A percentile compares a stretch with the other conserved stretches of the same genome.
These are phyloP conservation scores for Posidonia australis DNA, from an alignment of 106 monocot species.

Conservation along the genomic window DNA sequence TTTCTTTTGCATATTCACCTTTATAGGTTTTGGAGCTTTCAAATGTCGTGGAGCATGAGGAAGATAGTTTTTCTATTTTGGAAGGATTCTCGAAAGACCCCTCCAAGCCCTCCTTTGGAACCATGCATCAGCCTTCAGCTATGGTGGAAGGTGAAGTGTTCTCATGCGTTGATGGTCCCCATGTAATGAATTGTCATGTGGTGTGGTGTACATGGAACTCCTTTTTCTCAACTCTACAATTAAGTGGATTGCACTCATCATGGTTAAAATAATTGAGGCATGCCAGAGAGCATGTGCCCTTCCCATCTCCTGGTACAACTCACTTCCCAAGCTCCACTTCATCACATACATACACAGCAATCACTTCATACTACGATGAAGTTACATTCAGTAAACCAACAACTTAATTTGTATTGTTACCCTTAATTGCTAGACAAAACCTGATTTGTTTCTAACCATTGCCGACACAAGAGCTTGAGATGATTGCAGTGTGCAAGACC, in stretches of 20 bases:
- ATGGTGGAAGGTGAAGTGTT: neutral
- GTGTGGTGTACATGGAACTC: neutral
- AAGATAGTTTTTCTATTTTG: neutral
- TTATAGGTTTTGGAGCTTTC: neutral
- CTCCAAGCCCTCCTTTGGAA: neutral
- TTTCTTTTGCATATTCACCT: neutral
- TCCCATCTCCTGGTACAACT: neutral
- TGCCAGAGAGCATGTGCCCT: neutral
- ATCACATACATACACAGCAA: too few species aligned
- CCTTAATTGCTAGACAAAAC: neutral
- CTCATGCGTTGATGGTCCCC: neutral
- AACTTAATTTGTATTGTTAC: too few species aligned
- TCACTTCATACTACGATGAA: too few species aligned
- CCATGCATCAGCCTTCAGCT: neutral
- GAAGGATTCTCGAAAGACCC: too few species aligned
- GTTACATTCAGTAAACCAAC: too few species aligned
- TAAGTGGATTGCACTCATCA: too few species aligned
- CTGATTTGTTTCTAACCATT: neutral
- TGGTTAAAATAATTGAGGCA: neutral
- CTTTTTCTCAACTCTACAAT: neutral
- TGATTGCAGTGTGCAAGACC: neutral
- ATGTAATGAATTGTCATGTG: neutral
- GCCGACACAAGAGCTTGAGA: neutral
- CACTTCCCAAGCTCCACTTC: neutral
- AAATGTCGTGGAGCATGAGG: neutral